Percentiles rank a stretch among this genome's conserved stretches.
Evolutionary conservation across 441 rosid species (phyloP).

Genomic region (Metrosideros polymorpha): DNA sequence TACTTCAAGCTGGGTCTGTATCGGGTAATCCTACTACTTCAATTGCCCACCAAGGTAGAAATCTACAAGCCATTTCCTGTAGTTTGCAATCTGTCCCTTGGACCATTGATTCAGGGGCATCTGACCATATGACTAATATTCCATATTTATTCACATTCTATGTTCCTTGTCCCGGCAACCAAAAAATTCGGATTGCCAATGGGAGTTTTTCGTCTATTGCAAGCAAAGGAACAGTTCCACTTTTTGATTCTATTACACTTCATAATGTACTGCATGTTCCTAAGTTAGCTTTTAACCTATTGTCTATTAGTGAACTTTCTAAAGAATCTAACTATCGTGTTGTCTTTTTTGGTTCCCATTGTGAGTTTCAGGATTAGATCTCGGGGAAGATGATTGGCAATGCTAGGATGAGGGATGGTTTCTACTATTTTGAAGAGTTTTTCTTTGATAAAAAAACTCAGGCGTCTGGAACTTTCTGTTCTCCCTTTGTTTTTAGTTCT

Average conservation of each 20-base stretch:
- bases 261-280: neutral
- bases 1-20: neutral
- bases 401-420: no score
- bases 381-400: no score
- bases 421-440: no score
- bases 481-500: no score
- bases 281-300: neutral
- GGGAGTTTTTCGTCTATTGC: neutral
- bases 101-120: neutral
- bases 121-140: neutral
- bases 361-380: no score
- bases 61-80: neutral
- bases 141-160: neutral
- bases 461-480: no score
- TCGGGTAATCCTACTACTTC: neutral
- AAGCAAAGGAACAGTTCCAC: neutral
- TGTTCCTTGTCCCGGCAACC: neutral
- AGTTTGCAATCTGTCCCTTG: neutral
- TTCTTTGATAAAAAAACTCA: no score
- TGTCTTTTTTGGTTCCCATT: no score
- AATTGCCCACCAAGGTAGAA: neutral
- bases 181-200: neutral
- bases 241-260: neutral
- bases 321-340: neutral
- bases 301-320: neutral